A percentile compares a stretch with the other conserved stretches of the same genome.
phyloP scores from a whole-genome alignment of 805 yeast genomes.

The Saccharomycopsis babjevae region DNA sequence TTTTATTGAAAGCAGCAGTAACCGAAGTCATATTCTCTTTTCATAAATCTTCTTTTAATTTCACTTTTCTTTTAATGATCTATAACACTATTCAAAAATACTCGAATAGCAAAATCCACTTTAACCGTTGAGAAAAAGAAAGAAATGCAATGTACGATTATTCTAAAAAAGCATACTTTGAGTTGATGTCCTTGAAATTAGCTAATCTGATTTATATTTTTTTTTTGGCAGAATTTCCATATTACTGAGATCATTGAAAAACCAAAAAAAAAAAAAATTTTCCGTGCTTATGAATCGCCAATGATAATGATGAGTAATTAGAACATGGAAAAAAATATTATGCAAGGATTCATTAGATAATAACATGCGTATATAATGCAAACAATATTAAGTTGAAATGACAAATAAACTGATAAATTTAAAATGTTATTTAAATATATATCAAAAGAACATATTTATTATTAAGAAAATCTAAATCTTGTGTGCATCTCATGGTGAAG shows the following conservation, averaged over 20 bases:
- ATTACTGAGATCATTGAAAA: background rate
- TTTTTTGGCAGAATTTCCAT: background rate
- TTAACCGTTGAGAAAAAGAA: too few relatives aligned
- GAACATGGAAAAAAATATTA: background rate
- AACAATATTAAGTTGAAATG: too few relatives aligned
- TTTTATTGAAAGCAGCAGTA: constrained; percentile 4
- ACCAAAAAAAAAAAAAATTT: background rate
- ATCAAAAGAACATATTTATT: background rate
- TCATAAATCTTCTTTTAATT: too few relatives aligned
- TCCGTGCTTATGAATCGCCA: background rate
- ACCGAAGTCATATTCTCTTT: background rate
- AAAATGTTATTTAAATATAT: background rate
- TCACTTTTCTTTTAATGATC: background rate
- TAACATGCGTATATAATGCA: too few relatives aligned
- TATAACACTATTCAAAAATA: background rate
- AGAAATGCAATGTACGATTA: too few relatives aligned
- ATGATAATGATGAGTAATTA: background rate
- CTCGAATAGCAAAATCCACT: too few relatives aligned
- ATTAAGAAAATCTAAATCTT: background rate
- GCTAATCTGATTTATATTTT: background rate
- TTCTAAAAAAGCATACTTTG: too few relatives aligned
- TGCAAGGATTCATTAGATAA: background rate
- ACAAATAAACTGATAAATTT: background rate
- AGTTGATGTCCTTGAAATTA: background rate
- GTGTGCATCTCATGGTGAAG: constrained; percentile 13